Evolutionary conservation across 352 stramenopile genomes (phyloP), one percentile per base, ranked within the genome.

Genomic region (Globisporangium echinulatum): DNA sequence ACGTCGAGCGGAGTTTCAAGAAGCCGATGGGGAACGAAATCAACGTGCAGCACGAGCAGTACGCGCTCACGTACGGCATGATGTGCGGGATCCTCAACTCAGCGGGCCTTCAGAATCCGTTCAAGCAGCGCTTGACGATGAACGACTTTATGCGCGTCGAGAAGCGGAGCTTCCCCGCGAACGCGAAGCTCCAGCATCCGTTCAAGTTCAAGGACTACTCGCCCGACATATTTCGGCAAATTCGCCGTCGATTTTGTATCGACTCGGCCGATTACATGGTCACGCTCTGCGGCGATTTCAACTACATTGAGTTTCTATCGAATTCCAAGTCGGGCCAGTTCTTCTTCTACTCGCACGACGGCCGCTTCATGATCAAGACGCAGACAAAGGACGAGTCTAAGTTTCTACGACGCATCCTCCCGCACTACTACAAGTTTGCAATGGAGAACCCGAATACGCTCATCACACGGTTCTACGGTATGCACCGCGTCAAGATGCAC

Each of bases 281-380:
- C 25, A 96, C 82, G n/a, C 73, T 96, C n/a, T 92, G 84, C 54
- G 90, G 89, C 5, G 90, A 97, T 59, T 96, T 97, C 51, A 98
- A 98, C 72, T 99, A 97, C 71, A 97, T 99, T 64, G 94, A 99
- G 81, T 99, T 99, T 75, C 96, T 98, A 74, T 97, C 90, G 5
- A 99, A 99, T 74, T 97, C 94, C 54, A 99, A 99, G 76, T 98
- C 88, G 69, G 97, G 97, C 5, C 96, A 99, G 65, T 99, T 99
- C 74, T 99, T 99, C 79, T 99, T 99, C 71, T 99, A 99, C 66
- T 98, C 95, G 8, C 92, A 98, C 71, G 97, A 99, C 75, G 81
- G 83, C 1, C 69, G 77, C 42, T 99, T 98, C 72, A 99, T 99
- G 90, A 98, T 99, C 76, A 99, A 99, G 80, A 99, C 96, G 13